phyloP scores from a whole-genome alignment of 768 basidiomycete genomes.

The Leccinum pellstonianum region DNA sequence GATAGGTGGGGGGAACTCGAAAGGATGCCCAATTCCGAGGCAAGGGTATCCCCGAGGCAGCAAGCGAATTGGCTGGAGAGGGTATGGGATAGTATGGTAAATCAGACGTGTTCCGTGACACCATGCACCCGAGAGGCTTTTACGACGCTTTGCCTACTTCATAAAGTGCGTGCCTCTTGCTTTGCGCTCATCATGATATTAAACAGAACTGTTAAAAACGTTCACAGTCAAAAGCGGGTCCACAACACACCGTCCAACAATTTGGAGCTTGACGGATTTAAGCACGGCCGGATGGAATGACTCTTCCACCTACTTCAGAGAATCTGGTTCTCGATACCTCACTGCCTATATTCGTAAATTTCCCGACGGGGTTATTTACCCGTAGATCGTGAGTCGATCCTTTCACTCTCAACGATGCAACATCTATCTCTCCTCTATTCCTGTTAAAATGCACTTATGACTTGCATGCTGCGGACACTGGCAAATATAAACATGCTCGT shows the following conservation, averaged over 20 bases:
- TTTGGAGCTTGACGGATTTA: constrained; percentile 12
- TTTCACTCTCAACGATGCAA: background rate
- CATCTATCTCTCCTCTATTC: background rate
- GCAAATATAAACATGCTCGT: too few relatives aligned
- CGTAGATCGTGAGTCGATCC: background rate
- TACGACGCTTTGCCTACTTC: background rate
- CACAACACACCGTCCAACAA: constrained; percentile 6
- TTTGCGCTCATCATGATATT: constrained; percentile 2
- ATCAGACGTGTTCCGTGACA: background rate
- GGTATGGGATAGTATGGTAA: background rate
- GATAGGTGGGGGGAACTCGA: constrained; percentile 61
- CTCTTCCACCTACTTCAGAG: background rate
- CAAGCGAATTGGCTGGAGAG: constrained; percentile 75
- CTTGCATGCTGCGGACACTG: too few relatives aligned
- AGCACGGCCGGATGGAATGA: background rate
- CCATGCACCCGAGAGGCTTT: background rate
- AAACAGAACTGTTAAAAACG: background rate
- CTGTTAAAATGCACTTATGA: too few relatives aligned
- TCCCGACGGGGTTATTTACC: too few relatives aligned
- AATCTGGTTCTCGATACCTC: too few relatives aligned
- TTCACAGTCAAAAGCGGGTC: background rate
- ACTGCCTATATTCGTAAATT: too few relatives aligned
- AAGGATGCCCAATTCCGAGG: constrained; percentile 90
- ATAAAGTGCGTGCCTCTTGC: background rate
- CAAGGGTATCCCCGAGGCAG: constrained; percentile 89